phyloP scores from a whole-genome alignment of 2,329 filamentous ascomycete genomes.

The Ceratocystis destructans region DNA sequence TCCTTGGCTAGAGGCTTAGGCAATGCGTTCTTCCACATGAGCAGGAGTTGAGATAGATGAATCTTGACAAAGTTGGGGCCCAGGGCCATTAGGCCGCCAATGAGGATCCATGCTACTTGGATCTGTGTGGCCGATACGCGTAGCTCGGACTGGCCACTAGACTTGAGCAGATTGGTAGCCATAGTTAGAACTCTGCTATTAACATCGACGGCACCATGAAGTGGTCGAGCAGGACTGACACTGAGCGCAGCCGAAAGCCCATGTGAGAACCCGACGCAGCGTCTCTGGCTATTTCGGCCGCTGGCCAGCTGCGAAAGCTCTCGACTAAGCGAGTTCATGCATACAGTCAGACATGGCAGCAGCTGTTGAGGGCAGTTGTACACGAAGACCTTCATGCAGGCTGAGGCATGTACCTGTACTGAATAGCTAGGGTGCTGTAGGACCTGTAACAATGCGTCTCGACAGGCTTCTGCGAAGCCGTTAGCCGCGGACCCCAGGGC shows the following conservation, averaged over 20 bases:
- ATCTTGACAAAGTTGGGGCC: slow-evolving; percentile 99
- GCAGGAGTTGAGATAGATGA: slow-evolving; percentile 79
- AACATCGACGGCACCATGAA: slow-evolving; percentile 91
- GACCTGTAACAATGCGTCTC: slow-evolving; percentile 78
- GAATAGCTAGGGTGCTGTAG: slow-evolving; percentile 92
- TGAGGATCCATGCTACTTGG: slow-evolving; percentile 93
- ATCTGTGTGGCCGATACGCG: slow-evolving; percentile 87
- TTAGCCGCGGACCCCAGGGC: slow-evolving; percentile 72
- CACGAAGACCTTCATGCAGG: slow-evolving; percentile 75
- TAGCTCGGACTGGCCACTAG: slow-evolving; percentile 78
- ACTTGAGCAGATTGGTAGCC: slow-evolving; percentile 83
- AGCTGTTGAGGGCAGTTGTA: slow-evolving; percentile 86
- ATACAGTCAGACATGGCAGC: slow-evolving; percentile 79
- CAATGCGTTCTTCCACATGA: slow-evolving; percentile 94
- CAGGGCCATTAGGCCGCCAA: slow-evolving; percentile 89
- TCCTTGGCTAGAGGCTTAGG: slow-evolving; percentile 91
- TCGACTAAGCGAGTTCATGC: slow-evolving; percentile 85
- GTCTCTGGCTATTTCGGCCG: slow-evolving; percentile 55
- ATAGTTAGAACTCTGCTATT: slow-evolving; percentile 84
- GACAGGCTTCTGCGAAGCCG: slow-evolving; percentile 64
- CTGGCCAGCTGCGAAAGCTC: slow-evolving; percentile 67
- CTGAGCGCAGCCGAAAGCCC: slow-evolving; percentile 83
- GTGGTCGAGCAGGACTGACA: slow-evolving; percentile 70
- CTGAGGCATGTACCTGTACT: slow-evolving; percentile 79
- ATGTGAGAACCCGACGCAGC: slow-evolving; percentile 83